Conservation (phyloP, 2,329 filamentous ascomycete species). For the Neonectria ditissima region DNA sequence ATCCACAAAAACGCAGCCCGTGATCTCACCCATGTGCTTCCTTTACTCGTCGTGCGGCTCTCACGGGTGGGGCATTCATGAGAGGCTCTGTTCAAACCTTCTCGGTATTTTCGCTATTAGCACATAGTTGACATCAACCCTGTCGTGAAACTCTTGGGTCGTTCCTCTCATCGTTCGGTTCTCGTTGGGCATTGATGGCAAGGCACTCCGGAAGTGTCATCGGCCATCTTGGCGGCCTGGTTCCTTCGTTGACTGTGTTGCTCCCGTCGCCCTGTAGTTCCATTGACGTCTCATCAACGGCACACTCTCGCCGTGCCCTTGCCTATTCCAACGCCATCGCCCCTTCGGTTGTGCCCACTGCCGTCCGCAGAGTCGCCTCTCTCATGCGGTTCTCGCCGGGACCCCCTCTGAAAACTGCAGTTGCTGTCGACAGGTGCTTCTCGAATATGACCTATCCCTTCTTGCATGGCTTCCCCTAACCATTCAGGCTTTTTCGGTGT, state of each 20-base stretch:
- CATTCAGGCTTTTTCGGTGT: neutral
- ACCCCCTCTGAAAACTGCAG: neutral
- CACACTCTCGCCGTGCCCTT: neutral
- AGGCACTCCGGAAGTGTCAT: neutral
- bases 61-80: conserved; percentile 22
- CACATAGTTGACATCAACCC: conserved; percentile 39
- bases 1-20: conserved; percentile 32
- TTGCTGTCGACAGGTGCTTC: neutral
- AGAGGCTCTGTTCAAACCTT: conserved; percentile 38
- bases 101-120: conserved; percentile 39
- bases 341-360: neutral
- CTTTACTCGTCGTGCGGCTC: conserved; percentile 39
- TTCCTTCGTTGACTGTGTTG: neutral
- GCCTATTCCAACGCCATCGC: neutral
- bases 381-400: conserved; percentile 7
- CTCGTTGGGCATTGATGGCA: conserved; percentile 6
- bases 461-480: neutral
- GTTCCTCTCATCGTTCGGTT: conserved; percentile 16
- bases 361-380: neutral
- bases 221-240: neutral
- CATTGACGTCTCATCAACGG: neutral
- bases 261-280: neutral
- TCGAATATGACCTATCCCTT: neutral
- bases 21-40: conserved; percentile 29
- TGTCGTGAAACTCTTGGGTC: conserved; percentile 24